Percentiles rank a stretch among this genome's conserved stretches.
These are phyloP conservation scores for Cordyceps cicadae DNA, from an alignment of 2,329 filamentous ascomycete genomes.

Conservation along the genomic window DNA sequence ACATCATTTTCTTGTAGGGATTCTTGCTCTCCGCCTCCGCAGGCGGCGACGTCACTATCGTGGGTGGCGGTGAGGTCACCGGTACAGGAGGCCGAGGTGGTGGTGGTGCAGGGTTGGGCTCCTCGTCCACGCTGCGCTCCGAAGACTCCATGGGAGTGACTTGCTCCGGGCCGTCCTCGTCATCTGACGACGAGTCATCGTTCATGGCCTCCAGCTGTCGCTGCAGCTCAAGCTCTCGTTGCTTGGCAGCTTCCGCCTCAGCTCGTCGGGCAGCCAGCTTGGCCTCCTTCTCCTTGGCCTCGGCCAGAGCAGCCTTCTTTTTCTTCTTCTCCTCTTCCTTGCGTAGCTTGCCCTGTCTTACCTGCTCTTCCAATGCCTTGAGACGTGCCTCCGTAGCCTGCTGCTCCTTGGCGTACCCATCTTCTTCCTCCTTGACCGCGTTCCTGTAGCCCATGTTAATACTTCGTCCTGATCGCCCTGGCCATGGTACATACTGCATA, in stretches of 20 bases:
- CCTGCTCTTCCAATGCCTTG: conserved; percentile 85
- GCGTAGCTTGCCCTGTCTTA: conserved; percentile 85
- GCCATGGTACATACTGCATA: conserved; percentile 64
- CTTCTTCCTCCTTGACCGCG: conserved; percentile 65
- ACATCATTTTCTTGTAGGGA: conserved; percentile 87
- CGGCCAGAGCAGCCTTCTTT: conserved; percentile 79
- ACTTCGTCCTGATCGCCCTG: neutral
- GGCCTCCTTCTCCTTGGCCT: conserved; percentile 80
- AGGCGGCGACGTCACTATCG: conserved; percentile 44
- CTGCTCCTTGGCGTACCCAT: conserved; percentile 71
- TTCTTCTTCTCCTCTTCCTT: conserved; percentile 93
- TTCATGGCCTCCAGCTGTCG: conserved; percentile 72
- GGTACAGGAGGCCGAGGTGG: conserved; percentile 42
- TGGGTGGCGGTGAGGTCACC: conserved; percentile 38
- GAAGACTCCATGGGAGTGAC: conserved; percentile 56
- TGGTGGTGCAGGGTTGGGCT: conserved; percentile 45
- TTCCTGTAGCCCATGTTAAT: conserved; percentile 45
- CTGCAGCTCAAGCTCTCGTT: conserved; percentile 83
- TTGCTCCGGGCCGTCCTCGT: conserved; percentile 70
- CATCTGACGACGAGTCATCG: conserved; percentile 71
- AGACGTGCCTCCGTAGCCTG: conserved; percentile 75
- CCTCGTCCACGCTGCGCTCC: conserved; percentile 43
- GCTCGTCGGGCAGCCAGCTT: conserved; percentile 77
- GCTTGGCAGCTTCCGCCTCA: conserved; percentile 84
- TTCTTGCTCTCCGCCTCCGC: conserved; percentile 77